Conservation (phyloP, 228 moss, liverwort and hornwort species). For the Sphagnum magellanicum region DNA sequence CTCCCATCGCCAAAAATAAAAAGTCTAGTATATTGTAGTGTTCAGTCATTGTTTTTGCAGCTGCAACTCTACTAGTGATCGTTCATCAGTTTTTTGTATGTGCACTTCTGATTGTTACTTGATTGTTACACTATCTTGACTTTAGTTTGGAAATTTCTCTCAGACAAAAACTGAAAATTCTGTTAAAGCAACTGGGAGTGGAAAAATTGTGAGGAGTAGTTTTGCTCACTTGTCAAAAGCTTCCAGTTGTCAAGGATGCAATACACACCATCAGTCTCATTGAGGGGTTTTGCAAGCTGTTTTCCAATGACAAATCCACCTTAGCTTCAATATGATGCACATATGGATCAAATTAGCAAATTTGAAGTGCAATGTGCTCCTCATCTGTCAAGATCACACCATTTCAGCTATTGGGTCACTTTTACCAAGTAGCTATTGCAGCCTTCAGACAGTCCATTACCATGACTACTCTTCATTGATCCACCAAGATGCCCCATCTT, state of each 20-base stretch:
- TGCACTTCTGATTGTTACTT: too few species aligned
- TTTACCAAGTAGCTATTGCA: neutral
- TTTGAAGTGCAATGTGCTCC: too few species aligned
- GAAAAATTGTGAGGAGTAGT: neutral
- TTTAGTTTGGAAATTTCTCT: too few species aligned
- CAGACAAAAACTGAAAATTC: too few species aligned
- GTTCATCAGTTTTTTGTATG: too few species aligned
- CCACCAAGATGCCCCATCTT: neutral
- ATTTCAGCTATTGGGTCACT: too few species aligned
- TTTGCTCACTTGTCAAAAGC: conserved; percentile 22
- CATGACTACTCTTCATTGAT: neutral
- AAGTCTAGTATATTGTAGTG: conserved; percentile 23
- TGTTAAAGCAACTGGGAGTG: conserved; percentile 10
- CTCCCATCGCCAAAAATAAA: conserved; percentile 14
- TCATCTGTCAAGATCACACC: too few species aligned
- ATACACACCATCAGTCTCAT: conserved; percentile 23
- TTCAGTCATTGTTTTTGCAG: conserved; percentile 16
- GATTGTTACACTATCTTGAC: too few species aligned
- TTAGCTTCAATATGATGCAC: too few species aligned
- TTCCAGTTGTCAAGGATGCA: conserved; percentile 24
- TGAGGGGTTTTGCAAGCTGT: conserved; percentile 23
- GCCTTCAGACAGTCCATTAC: neutral
- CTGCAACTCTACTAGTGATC: too few species aligned
- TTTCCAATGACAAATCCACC: too few species aligned
- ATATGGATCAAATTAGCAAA: too few species aligned